Base-by-base conservation (phyloP, 352 stramenopile genomes). In the Pythium rhizo-oryzae region DNA sequence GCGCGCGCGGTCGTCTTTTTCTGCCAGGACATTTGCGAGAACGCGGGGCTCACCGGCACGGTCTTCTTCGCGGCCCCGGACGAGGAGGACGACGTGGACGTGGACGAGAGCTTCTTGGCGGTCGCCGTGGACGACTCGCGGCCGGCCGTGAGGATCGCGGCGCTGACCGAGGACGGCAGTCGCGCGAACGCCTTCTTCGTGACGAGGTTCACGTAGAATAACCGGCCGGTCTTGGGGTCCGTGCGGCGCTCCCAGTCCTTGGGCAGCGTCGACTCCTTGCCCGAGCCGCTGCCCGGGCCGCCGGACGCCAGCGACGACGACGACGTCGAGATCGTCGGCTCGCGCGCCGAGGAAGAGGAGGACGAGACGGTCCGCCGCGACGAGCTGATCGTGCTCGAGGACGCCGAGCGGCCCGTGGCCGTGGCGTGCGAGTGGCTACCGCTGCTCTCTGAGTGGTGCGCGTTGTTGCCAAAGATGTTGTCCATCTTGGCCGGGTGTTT, bases 21-120 rank as follows among this genome's bases (percentile, higher is more conserved):
- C 55, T 95, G 84, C 85, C 87, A 93, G 49, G 87, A 93, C 84
- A 92, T 93, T 54, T 91, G 81, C 21, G 87, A 91, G 60, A 93
- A 92, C 60, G 89, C 82, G 9, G 84, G 85, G 44, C 85, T 93
- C 46, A 92, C 81, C 2, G 83, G 75, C 52, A 93, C 74, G 21
- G 72, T 74, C 56, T 72, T 76, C 46, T 66, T 73, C 55, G 70
- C 63, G 11, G 77, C 74, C 25, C 65, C 69, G 16, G 69, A 64
- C 21, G 64, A 52, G 7, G 21, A 33, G 28, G 28, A 33, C 2
- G 6, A 39, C 4, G 59, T 65, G 2, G 59, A 30, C 19, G 59
- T 51, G 33, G 56, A 28, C 18, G 49, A 46, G 9, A 65, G 65
- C 28, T 73, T 84, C 51, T 56, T 84, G 18, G 35, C 35, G 35